Evolutionary conservation across 495 filamentous ascomycete genomes (phyloP).

Genomic region (Poronia punctata): DNA sequence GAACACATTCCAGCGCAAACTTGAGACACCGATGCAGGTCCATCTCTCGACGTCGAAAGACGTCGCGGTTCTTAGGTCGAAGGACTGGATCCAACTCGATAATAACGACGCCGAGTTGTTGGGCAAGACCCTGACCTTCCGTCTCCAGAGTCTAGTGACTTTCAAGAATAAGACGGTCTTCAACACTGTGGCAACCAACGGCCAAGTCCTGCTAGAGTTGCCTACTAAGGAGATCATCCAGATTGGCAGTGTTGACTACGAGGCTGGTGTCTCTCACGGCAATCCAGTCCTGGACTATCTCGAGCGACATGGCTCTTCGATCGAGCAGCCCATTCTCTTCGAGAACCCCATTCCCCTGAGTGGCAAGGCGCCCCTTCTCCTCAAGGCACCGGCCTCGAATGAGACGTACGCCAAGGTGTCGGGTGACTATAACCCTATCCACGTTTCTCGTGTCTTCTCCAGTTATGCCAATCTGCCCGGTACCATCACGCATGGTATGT

Average conservation of each 20-base stretch:
- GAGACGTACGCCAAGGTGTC: constrained; percentile 97
- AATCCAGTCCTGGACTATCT: constrained; percentile 98
- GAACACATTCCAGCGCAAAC: constrained; percentile 97
- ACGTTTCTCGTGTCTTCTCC: constrained; percentile 93
- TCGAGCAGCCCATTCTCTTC: constrained; percentile 95
- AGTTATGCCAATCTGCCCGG: constrained; percentile 90
- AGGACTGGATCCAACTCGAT: constrained; percentile 89
- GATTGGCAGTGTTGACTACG: constrained; percentile 90
- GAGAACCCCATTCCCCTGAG: constrained; percentile 94
- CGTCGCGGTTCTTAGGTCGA: constrained; percentile 86
- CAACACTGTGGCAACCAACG: constrained; percentile 85
- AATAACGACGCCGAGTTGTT: constrained; percentile 80
- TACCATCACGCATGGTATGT: constrained; percentile 99
- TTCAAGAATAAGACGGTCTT: constrained; percentile 95
- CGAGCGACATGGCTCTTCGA: constrained; percentile 80
- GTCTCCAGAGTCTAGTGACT: constrained; percentile 78
- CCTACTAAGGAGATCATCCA: constrained; percentile 98
- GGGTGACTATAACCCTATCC: constrained; percentile 97
- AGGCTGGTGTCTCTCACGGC: constrained; percentile 80
- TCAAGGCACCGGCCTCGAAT: constrained; percentile 92
- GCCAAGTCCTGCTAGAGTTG: constrained; percentile 87
- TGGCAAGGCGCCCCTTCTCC: constrained; percentile 77
- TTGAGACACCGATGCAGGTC: constrained; percentile 90
- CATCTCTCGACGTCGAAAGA: constrained; percentile 81
- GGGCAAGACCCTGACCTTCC: constrained; percentile 92